Base-by-base conservation (phyloP, 2,329 filamentous ascomycete species). In the Fusarium neocosmosporiellum region DNA sequence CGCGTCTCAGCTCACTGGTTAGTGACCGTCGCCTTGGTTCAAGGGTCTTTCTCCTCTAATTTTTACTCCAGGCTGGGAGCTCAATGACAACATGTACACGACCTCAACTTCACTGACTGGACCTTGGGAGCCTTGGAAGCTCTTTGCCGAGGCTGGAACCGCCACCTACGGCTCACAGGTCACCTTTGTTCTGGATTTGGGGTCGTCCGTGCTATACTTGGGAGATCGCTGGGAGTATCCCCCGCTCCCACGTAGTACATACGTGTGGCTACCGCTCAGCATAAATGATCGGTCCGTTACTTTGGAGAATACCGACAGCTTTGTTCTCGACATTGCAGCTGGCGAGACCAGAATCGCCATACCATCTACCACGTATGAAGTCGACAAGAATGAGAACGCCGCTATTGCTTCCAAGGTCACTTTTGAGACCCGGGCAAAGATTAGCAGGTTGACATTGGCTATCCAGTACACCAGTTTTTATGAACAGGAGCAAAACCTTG, bases 171-270 rank as follows among this genome's bases (percentile, higher is more conserved):
- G 81, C 27, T 89, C 86, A 1, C 90, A 93, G 75, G 90, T 89
- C 0, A 88, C 84, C 29, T 91, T 85, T 73, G 83, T 92, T 27
- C 83, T 92, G 7, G 81, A 83, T 0, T 68, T 82, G 11, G 78
- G 81, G 48, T 72, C 73, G 43, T 79, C 80, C 27, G 83, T 84
- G 66, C 84, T 91, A 71, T 93, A 92, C 80, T 86, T 92, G 82
- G 91, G 91, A 41, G 91, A 93, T 80, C 87, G 91, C 46, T 93
- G 91, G 91, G 79, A 88, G 0, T 86, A 84, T 13, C 77, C 78
- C 16, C 89, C 92, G 71, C 84, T 93, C 2, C 86, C 86, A 81
- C 81, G 86, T 2, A 88, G 86, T 66, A 91, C 89, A 0, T 92
- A 92, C 75, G 81, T 92, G 36, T 92, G 90, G 90, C 83, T 92